Evolutionary conservation across 2,329 filamentous ascomycete species (phyloP), one percentile per base, ranked within the genome.

Genomic region (Balansia obtecta): DNA sequence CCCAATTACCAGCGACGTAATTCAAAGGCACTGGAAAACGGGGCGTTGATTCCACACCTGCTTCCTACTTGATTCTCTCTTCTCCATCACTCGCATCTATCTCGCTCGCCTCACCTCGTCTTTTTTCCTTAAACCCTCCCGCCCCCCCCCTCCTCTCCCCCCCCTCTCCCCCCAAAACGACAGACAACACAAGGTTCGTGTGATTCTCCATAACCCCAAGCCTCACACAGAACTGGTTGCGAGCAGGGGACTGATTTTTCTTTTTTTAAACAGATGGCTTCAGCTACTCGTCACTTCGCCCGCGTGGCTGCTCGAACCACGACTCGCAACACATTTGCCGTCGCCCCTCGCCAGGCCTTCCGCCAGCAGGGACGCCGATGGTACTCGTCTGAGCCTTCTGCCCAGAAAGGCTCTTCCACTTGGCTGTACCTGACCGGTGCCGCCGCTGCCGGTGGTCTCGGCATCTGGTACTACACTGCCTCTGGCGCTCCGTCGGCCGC

Each of bases 351-450:
- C 58, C 79, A 85, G 61, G 76, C 80, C 58, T 83, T 89, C 75
- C 85, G 85, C 67, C 80, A 83, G 64, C 76, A 84, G 61, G 80
- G 80, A 61, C 85, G 83, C 58, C 86, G 88, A 58, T 83, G 82
- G 69, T 95, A 94, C 72, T 84, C 89, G 43, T 85, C 85, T 50
- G 82, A 82, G 68, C 70, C 80, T 49, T 69, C 73, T 59, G 33
- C 50, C 40, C 73, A 77, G 67, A 68, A 72, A 55, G 71, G 73
- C 52, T 68, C 68, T 53, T 69, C 69, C 13, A 57, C 67, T 47
- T 71, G 79, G 57, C 64, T 83, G 60, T 82, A 77, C 71, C 65
- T 79, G 56, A 70, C 75, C 50, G 83, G 75, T 61, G 73, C 75
- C 52, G 79, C 76, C 45, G 75, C 73, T 49, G 75, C 75, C 49